Conservation (phyloP, 306 rosid species). For the Cucurbita pepo region DNA sequence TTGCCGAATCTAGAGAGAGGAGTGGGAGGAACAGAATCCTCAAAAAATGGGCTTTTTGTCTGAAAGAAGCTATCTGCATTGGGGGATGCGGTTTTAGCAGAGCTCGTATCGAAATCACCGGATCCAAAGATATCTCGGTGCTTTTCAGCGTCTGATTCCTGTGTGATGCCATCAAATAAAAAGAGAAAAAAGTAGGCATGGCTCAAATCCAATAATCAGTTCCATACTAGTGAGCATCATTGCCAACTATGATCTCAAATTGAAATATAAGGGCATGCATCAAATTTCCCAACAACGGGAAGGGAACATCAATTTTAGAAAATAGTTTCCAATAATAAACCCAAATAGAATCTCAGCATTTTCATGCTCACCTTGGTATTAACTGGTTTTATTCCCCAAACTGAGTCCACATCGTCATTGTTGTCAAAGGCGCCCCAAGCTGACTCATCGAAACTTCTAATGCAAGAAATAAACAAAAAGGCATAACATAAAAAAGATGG, state of each 20-base stretch:
- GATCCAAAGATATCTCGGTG: slow-evolving; percentile 51
- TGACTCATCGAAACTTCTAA: slow-evolving; percentile 59
- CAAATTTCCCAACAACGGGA: neutral
- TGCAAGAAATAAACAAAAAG: slow-evolving; percentile 36
- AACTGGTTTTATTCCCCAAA: slow-evolving; percentile 70
- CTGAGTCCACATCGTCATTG: slow-evolving; percentile 73
- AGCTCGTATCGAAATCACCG: slow-evolving; percentile 47
- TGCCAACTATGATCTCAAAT: neutral
- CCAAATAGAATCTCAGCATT: neutral
- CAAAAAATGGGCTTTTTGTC: slow-evolving; percentile 68
- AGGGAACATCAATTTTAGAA: neutral
- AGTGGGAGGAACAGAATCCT: slow-evolving; percentile 86
- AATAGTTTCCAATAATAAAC: too few relatives aligned
- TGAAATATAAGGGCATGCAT: neutral
- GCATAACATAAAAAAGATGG: too few relatives aligned
- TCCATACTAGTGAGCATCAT: neutral
- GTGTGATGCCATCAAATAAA: slow-evolving; percentile 18
- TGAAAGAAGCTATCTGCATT: slow-evolving; percentile 37
- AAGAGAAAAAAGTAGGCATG: neutral
- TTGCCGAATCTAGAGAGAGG: slow-evolving; percentile 70
- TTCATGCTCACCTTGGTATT: slow-evolving; percentile 37
- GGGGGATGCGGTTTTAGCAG: slow-evolving; percentile 58
- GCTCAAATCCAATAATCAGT: neutral
- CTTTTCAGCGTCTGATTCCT: slow-evolving; percentile 53
- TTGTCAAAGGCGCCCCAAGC: slow-evolving; percentile 78